Base-by-base conservation (phyloP, 1,284 basidiomycete genomes). In the Papiliotrema flavescens region DNA sequence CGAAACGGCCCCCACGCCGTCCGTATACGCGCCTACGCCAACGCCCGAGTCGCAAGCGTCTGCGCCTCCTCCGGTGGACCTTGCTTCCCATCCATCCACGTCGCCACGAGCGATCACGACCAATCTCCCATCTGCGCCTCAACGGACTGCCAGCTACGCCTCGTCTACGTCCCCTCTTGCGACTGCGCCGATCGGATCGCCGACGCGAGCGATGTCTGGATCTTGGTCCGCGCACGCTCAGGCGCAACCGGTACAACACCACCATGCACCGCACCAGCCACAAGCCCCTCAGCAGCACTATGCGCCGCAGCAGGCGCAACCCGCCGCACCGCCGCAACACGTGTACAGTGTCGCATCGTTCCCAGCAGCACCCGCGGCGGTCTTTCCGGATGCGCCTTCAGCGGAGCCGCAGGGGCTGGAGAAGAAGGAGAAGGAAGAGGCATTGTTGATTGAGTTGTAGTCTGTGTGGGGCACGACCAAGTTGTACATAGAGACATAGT, bases 341-440 rank as follows among this genome's bases (percentile, higher is more conserved):
- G 55, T 64, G 3, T 51, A 76, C 75, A 60, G 59, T 19, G 62
- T 61, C 63, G 41, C 56, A 23, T 68, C 53, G 22, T 69, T 65
- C 61, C 68, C 62, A 14, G 50, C 53, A 28, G 65, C 69, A 32
- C 60, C 64, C 6, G 54, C 61, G 3, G 65, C 64, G 35, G 81
- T 81, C 56, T 87, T 90, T 77, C 88, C 88, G 1, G 78, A 80
- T 46, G 88, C 81, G 3, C 89, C 89, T 3, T 84, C 84, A 3
- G 79, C 80, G 14, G 70, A 79, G 19, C 87, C 87, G 1, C 83
- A 84, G 67, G 60, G 75, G 4, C 77, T 81, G 20, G 81, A 83
- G 49, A 83, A 83, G 60, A 81, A 84, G 57, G 85, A 89, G 70
- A 82, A 85, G 72, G 87, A 89, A 76, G 90, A 92, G 71, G 88